Base-by-base conservation (phyloP, 371 early-diverging fungal genomes). In the Dipsacomyces acuminosporus region DNA sequence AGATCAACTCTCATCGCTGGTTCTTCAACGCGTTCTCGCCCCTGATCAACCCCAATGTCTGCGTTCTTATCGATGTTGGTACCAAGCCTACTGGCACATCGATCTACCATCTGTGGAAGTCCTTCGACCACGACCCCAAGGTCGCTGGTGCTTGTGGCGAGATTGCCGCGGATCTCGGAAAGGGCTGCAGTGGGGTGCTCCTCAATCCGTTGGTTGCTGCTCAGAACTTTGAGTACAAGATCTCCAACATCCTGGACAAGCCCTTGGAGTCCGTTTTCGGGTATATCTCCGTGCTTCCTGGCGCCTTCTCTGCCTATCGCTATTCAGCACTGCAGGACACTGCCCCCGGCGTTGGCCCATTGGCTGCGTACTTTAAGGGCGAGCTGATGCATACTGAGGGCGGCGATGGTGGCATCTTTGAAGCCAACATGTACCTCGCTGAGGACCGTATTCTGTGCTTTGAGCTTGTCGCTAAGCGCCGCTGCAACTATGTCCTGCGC, bases 1-100 rank as follows among this genome's bases (percentile, higher is more conserved):
- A 92, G 76, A 89, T 95, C 78, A 94, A 95, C 73, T 91, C 92
- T 7, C 96, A 95, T 63, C 85, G 93, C n/a, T 95, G 96, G 96
- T 92, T 93, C 78, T 94, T 95, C 70, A 91, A 93, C 63, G 93
- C 94, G 11, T 86, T 95, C 60, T 84, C 93, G 30, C 82, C 83
- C n/a, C 58, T 90, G 30, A 52, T 95, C 49, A 78, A 85, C 35
- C 96, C 96, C 11, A 85, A 89, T 40, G 83, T 94, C 15, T 90
- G 90, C 69, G 83, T 94, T 38, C 78, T 94, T 13, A 77, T 96
- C 49, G 96, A 95, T 65, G 94, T 94, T 22, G 96, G 96, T 4
- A 96, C 96, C 18, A 85, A 86, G 51, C 94, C 95, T 2, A 81
- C 85, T 6, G 80, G 79, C 22, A 80, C 80, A 3, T 88, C 95